phyloP scores from a whole-genome alignment of 306 rosid species.

The Cucurbita ficifolia region DNA sequence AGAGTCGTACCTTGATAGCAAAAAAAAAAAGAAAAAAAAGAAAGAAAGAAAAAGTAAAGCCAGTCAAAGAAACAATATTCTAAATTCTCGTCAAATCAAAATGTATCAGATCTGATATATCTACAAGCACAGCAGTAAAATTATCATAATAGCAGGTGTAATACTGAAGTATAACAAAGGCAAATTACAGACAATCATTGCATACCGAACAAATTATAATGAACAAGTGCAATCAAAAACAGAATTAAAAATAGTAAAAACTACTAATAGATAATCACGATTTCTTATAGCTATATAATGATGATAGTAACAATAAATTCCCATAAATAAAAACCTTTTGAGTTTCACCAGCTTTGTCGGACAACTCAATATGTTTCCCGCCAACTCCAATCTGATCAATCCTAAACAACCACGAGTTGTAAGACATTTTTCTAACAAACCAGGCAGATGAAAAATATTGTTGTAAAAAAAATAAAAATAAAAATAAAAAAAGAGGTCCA shows the following conservation, averaged over 20 bases:
- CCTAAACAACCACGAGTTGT: constrained; percentile 23
- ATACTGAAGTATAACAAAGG: background rate
- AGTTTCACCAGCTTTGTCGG: constrained; percentile 20
- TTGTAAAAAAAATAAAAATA: background rate
- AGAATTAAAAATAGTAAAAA: background rate
- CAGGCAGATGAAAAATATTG: background rate
- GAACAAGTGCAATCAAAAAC: background rate
- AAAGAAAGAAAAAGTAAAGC: background rate
- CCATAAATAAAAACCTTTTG: constrained; percentile 39
- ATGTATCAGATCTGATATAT: background rate
- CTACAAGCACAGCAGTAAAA: background rate
- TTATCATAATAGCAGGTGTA: background rate
- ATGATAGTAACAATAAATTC: background rate
- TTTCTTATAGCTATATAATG: background rate
- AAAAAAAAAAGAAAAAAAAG: background rate
- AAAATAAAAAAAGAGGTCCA: background rate
- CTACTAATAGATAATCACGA: background rate
- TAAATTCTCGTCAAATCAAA: background rate
- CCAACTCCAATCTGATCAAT: constrained; percentile 33
- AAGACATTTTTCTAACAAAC: background rate
- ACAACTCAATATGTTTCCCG: constrained; percentile 12
- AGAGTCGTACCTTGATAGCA: background rate
- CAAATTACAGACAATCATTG: background rate
- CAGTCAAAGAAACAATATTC: background rate
- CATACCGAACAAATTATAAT: background rate